Evolutionary conservation across 768 basidiomycete species (phyloP).

Genomic region (Lactarius hatsudake): DNA sequence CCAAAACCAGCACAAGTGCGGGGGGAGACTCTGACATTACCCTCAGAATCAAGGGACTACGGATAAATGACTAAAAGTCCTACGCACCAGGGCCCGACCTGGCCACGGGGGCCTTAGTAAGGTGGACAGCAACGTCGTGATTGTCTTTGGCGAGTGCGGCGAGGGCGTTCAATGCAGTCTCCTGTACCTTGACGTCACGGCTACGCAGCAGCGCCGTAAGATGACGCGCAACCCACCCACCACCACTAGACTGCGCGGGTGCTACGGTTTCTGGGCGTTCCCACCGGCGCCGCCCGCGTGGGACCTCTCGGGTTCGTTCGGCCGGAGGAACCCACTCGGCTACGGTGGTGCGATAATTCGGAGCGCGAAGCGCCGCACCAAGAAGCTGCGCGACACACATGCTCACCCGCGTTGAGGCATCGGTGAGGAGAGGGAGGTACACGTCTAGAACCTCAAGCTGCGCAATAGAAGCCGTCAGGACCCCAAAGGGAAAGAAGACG

Average conservation of each 20-base stretch:
- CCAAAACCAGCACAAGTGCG: slow-evolving; percentile 45
- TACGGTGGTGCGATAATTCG: slow-evolving; percentile 48
- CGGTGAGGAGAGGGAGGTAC: slow-evolving; percentile 60
- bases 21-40: slow-evolving; percentile 31
- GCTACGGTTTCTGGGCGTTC: slow-evolving; percentile 53
- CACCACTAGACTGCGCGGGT: slow-evolving; percentile 36
- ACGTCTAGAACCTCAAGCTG: slow-evolving; percentile 63
- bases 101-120: slow-evolving; percentile 40
- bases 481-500: background rate
- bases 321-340: slow-evolving; percentile 60
- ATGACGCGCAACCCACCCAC: slow-evolving; percentile 59
- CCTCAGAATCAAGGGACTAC: background rate
- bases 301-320: slow-evolving; percentile 52
- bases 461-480: slow-evolving; percentile 10
- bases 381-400: slow-evolving; percentile 60
- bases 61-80: background rate
- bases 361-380: slow-evolving; percentile 48
- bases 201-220: slow-evolving; percentile 48
- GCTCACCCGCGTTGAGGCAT: slow-evolving; percentile 41
- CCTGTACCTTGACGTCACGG: slow-evolving; percentile 62
- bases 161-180: slow-evolving; percentile 61
- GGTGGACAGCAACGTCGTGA: slow-evolving; percentile 44
- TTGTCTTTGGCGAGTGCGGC: slow-evolving; percentile 68
- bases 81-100: slow-evolving; percentile 17
- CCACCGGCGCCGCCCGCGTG: slow-evolving; percentile 66